Base-by-base conservation (phyloP, 768 basidiomycete genomes). In the Trametes elegans region DNA sequence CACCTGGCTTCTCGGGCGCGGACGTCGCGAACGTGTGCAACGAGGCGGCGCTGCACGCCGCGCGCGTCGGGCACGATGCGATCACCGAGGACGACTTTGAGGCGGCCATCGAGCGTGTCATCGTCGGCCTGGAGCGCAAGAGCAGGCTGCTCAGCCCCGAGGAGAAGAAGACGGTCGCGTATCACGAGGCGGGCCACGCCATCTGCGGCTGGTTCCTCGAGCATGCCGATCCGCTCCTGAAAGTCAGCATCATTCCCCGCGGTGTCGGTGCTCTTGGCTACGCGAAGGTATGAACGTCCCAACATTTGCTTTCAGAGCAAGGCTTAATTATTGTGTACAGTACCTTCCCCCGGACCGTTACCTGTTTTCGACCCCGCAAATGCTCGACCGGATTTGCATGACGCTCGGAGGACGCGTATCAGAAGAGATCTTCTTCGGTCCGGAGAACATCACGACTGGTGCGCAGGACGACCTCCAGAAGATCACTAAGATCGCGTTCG, bases 1-100 rank as follows among this genome's bases (percentile, higher is more conserved):
- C 97, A 0, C 96, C 97, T 18, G 97, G 97, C 1, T 98, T 99
- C 74, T 97, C 94, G 13, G 97, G 97, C 61, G 97, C 97, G 2
- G 97, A 99, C 68, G 96, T 99, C 62, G 97, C 97, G 57, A 99
- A 99, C 64, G 96, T 98, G 18, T 97, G 93, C 70, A 99, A 99
- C 69, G 97, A 99, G 70, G 93, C 93, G 26, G 97, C 97, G 1
- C 76, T 99, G 31, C 90, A 95, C 55, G 96, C 96, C 16, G 97
- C 97, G 27, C 86, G 97, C 53, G 83, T 87, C 51, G 79, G 80
- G 4, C 84, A 87, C 14, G 91, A 95, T 41, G 81, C 70, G 23
- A 87, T 99, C 9, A 79, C 83, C 56, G 87, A 93, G 46, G 75
- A 77, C 23, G 90, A 99, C 73, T 99, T 99, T 68, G 96, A 98